Evolutionary conservation across 441 rosid genomes (phyloP), one percentile per base, ranked within the genome.

Genomic region (Macaranga tanarius): DNA sequence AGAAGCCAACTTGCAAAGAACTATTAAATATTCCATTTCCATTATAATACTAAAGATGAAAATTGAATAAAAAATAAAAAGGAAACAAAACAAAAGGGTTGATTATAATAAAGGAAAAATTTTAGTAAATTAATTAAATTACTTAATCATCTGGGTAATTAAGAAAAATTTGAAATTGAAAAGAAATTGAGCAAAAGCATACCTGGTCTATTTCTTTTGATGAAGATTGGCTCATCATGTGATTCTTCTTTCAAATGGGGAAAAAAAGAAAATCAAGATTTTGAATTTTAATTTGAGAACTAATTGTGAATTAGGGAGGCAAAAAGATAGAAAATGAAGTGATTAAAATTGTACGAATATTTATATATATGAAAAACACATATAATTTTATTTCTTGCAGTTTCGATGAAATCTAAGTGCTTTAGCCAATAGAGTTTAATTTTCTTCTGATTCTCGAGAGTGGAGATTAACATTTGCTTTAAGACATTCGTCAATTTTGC

Each of bases 321-420:
- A 68, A 55, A 16, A 20, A 25, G 3, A 67, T 23, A 6, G 23
- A 34, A 8, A 2, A 31, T 45, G 11, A 2, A 65, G 22, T 48
- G 38, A 25, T 45, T 2, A 31, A 28, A 13, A 0, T 20, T 44
- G 55, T 3, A 4, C 5, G 11, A 38, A n/a, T 19, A 2, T 2
- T 40, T n/a, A 2, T 31, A 31, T 31, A 31, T 31, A 31, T 31
- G 38, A 31, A 31, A 31, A 31, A 31, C 3, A 31, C 3, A 28
- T 31, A 2, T 31, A 5, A 28, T 26, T 8, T 34, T 62, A n/a
- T 38, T 38, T 16, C 10, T 57, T 42, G 10, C 15, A 15, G 25
- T 19, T 63, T 63, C 69, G 75, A 72, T 72, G 26, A 40, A 54
- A 72, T 38, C 75, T 26, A 72, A 50, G 75, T 72, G 61, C 42